Conservation (phyloP, 345 rosid genomes). For the Dipteronia dyeriana region DNA sequence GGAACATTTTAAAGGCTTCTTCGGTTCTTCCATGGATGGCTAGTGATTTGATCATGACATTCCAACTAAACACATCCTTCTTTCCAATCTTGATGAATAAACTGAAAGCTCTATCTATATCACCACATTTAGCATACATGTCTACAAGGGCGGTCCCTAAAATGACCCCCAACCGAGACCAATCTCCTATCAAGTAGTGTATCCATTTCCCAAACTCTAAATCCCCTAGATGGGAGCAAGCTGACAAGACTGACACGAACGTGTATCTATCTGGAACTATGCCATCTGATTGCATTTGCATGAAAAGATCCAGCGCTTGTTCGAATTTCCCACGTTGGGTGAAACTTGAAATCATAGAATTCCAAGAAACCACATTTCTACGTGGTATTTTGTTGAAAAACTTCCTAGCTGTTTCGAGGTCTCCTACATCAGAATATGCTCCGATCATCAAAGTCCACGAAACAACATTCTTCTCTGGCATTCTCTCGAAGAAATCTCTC, state of each 20-base stretch:
- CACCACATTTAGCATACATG: conserved; percentile 33
- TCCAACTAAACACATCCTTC: conserved; percentile 39
- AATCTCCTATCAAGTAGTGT: conserved; percentile 12
- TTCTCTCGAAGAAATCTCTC: conserved; percentile 27
- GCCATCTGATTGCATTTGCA: conserved; percentile 29
- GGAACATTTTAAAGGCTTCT: conserved; percentile 31
- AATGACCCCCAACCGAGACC: conserved; percentile 14
- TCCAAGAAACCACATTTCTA: conserved; percentile 36
- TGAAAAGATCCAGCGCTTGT: conserved; percentile 30
- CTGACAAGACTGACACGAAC: conserved; percentile 9
- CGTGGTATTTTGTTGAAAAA: conserved; percentile 27
- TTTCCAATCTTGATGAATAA: conserved; percentile 28
- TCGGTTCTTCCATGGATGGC: conserved; percentile 37
- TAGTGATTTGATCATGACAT: conserved; percentile 35
- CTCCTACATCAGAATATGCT: conserved; percentile 22
- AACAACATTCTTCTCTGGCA: conserved; percentile 39
- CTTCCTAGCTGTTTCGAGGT: conserved; percentile 24
- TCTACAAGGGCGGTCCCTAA: conserved; percentile 36
- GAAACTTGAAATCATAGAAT: conserved; percentile 27
- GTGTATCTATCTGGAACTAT: conserved; percentile 22
- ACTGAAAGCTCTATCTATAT: conserved; percentile 21
- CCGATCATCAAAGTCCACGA: conserved; percentile 36
- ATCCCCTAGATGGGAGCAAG: conserved; percentile 30
- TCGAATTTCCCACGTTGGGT: conserved; percentile 16
- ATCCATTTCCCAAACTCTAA: conserved; percentile 24